Evolutionary conservation across 2,329 filamentous ascomycete species (phyloP).

Genomic region (Ampelomyces quisqualis): DNA sequence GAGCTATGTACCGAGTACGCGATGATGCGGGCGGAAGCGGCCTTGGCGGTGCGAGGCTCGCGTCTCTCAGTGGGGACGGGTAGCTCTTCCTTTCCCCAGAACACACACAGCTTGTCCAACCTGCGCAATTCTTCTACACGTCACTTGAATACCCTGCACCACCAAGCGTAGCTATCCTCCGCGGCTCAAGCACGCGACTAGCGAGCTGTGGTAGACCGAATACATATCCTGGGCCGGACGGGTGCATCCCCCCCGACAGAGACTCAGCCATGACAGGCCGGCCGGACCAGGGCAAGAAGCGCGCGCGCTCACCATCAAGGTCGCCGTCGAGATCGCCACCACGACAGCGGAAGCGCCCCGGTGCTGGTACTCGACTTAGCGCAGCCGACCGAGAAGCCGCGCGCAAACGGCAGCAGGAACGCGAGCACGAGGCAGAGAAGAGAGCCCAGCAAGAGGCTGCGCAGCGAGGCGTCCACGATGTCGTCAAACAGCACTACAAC

Average conservation of each 20-base stretch:
- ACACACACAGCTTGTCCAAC: too few species aligned
- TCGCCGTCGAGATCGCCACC: conserved; percentile 49
- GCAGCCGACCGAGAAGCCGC: conserved; percentile 68
- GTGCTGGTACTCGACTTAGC: conserved; percentile 58
- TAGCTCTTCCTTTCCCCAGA: too few species aligned
- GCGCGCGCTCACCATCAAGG: conserved; percentile 37
- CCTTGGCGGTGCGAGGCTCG: too few species aligned
- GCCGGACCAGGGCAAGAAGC: conserved; percentile 26
- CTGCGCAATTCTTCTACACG: too few species aligned
- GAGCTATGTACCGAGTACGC: conserved; percentile 7
- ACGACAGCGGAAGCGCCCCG: conserved; percentile 66
- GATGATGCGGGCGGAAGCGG: conserved; percentile 12
- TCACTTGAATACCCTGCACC: neutral
- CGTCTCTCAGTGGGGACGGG: too few species aligned
- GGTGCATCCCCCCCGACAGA: neutral
- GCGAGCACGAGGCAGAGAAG: conserved; percentile 51
- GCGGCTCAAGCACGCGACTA: too few species aligned
- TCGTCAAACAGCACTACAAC: conserved; percentile 94
- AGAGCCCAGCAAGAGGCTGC: conserved; percentile 43
- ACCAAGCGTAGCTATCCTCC: neutral
- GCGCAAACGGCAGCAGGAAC: conserved; percentile 52
- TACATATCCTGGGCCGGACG: neutral
- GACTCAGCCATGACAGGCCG: conserved; percentile 22
- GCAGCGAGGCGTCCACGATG: conserved; percentile 70
- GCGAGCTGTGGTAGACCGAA: too few species aligned